Conservation (phyloP, 306 rosid genomes). For the Cucurbita pepo region DNA sequence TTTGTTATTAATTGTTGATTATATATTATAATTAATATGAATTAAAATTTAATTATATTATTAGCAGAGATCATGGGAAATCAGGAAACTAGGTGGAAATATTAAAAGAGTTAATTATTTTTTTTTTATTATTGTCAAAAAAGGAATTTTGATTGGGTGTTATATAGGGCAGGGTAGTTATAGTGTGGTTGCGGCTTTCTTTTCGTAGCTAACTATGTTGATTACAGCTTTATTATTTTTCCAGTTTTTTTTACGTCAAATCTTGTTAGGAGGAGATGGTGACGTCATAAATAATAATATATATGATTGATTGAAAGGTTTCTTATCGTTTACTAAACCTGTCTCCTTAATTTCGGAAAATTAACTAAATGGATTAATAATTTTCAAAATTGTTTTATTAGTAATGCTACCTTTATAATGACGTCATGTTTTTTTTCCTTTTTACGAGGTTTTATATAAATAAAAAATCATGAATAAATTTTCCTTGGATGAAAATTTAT, state of each 20-base stretch:
- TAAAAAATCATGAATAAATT: no score
- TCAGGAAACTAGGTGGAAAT: background rate
- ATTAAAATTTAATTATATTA: background rate
- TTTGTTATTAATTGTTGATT: constrained; percentile 1
- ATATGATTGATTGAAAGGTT: background rate
- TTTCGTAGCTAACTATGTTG: background rate
- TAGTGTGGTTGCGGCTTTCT: background rate
- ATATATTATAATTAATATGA: background rate
- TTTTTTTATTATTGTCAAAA: background rate
- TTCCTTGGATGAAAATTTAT: no score
- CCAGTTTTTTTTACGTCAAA: background rate
- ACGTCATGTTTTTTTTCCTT: no score
- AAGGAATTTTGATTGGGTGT: background rate
- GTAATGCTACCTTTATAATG: no score
- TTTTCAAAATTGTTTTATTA: no score
- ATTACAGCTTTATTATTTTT: background rate
- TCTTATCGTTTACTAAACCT: background rate
- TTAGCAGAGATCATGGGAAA: no score
- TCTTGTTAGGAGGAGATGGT: background rate
- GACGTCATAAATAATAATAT: background rate
- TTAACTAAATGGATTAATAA: background rate
- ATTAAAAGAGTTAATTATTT: background rate
- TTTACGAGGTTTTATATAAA: no score
- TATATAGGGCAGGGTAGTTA: background rate
- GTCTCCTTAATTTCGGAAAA: background rate